Evolutionary conservation across 225 moss, liverwort and hornwort species (phyloP), one percentile per base, ranked within the genome.

Genomic region (Neckera pumila): DNA sequence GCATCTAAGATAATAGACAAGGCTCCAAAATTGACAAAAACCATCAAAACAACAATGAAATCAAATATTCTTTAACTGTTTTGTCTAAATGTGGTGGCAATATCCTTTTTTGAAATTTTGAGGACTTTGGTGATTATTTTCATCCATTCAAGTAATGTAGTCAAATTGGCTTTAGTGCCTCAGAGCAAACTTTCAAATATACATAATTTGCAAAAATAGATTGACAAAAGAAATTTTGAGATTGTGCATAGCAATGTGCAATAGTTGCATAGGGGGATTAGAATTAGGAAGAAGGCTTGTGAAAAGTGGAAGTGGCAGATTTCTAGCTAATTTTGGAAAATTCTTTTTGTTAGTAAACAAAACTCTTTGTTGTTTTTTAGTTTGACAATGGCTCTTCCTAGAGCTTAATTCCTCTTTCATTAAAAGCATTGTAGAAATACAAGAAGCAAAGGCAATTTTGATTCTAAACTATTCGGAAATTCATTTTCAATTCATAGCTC

Each of bases 401-500:
- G 0, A 18, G 18, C 47, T 10, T 7, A 17, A 6, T 17, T 43
- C 45, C 3, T 17, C 7, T 0, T 17, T 2, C 3, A 45, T 0
- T 30, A 2, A 73, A 30, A 18, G 10, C 3, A 30, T 3, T 3
- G 10, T 73, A 0, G 17, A 17, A 17, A 11, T 45, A 11, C n/a
- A n/a, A n/a, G n/a, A n/a, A 17, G 11, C 3, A 11, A 73, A 11
- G 4, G 9, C 30, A 45, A 73, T 11, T 30, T 0, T 17, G 0
- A 28, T 17, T 45, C 42, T 28, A 45, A 0, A 43, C 3, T 6
- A 17, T 6, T 17, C 1, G 0, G 0, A 45, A 28, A 73, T 16
- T 73, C 10, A 72, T 43, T 3, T 28, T 0, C 0, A 0, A 43
- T 17, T 72, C 0, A n/a, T 0, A 0, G 9, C 0, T 0, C 0